Percentiles rank a stretch among this genome's conserved stretches.
phyloP scores from a whole-genome alignment of 1,284 basidiomycete species.

The Schizophyllum commune region DNA sequence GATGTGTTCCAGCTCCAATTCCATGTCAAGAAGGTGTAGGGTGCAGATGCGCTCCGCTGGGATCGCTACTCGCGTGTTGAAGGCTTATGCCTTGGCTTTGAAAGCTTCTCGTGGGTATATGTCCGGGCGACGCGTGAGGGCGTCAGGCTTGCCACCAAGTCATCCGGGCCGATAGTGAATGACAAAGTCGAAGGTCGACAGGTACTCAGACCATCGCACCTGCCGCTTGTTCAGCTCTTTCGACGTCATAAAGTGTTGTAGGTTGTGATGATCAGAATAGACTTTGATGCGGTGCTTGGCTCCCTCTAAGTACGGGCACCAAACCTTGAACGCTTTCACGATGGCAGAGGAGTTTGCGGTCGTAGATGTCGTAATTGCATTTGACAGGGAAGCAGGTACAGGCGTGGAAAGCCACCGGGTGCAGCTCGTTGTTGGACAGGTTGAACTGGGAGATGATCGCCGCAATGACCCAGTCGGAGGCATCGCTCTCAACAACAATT shows the following conservation, averaged over 20 bases:
- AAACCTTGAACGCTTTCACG: neutral
- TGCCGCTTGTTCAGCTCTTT: constrained; percentile 11
- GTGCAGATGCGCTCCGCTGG: constrained; percentile 9
- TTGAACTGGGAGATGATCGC: constrained; percentile 10
- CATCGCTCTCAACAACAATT: constrained; percentile 23
- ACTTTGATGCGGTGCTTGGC: constrained; percentile 5
- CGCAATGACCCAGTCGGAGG: too few relatives aligned
- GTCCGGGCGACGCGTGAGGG: constrained; percentile 22
- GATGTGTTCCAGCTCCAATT: constrained; percentile 6
- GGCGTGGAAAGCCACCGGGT: constrained; percentile 17
- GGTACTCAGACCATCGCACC: constrained; percentile 23
- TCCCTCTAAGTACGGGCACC: constrained; percentile 12
- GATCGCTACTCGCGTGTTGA: constrained; percentile 14
- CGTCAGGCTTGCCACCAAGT: constrained; percentile 24
- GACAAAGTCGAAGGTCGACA: constrained; percentile 31
- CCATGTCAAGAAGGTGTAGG: constrained; percentile 8
- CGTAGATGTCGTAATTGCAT: constrained; percentile 2
- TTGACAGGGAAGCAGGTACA: constrained; percentile 1
- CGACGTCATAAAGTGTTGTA: constrained; percentile 1
- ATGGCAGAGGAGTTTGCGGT: constrained; percentile 5
- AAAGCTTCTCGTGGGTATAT: constrained; percentile 25
- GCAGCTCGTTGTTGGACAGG: constrained; percentile 8
- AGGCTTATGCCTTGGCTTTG: constrained; percentile 12
- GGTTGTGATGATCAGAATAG: constrained; percentile 1
- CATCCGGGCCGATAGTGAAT: constrained; percentile 25